phyloP scores from a whole-genome alignment of 768 basidiomycete genomes.

The Lentinus brumalis region DNA sequence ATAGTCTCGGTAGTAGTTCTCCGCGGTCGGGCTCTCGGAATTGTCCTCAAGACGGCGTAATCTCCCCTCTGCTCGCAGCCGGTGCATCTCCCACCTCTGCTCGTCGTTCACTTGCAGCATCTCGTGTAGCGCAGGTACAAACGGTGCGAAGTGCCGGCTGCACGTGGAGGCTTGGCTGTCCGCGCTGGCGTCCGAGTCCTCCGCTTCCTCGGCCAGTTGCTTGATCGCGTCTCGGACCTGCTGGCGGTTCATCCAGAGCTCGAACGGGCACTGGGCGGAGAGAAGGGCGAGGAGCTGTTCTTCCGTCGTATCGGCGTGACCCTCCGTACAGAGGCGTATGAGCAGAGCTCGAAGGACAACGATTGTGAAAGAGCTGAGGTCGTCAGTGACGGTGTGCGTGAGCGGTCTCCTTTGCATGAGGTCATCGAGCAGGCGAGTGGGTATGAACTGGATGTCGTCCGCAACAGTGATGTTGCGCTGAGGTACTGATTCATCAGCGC shows the following conservation, averaged over 20 bases:
- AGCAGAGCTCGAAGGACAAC: background rate
- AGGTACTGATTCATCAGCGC: no score
- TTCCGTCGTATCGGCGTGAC: background rate
- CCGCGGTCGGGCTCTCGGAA: background rate
- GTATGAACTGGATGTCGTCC: background rate
- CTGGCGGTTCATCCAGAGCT: slow-evolving; percentile 2
- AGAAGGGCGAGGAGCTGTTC: background rate
- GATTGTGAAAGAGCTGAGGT: background rate
- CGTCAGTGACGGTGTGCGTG: background rate
- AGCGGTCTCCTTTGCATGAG: background rate
- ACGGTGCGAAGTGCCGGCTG: background rate
- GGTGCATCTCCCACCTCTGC: slow-evolving; percentile 1
- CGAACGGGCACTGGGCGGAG: background rate
- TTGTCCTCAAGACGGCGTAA: background rate
- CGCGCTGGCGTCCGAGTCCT: background rate
- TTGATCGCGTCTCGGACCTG: background rate
- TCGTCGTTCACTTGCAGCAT: background rate
- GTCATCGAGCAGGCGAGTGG: background rate
- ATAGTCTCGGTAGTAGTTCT: background rate
- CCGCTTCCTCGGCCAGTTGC: background rate
- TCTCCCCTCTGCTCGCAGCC: background rate
- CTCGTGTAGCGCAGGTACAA: background rate
- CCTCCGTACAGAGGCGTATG: background rate
- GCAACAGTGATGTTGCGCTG: background rate
- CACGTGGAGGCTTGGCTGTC: background rate